Evolutionary conservation across 2,329 filamentous ascomycete genomes (phyloP).

Genomic region (Fusarium cyanostomum): DNA sequence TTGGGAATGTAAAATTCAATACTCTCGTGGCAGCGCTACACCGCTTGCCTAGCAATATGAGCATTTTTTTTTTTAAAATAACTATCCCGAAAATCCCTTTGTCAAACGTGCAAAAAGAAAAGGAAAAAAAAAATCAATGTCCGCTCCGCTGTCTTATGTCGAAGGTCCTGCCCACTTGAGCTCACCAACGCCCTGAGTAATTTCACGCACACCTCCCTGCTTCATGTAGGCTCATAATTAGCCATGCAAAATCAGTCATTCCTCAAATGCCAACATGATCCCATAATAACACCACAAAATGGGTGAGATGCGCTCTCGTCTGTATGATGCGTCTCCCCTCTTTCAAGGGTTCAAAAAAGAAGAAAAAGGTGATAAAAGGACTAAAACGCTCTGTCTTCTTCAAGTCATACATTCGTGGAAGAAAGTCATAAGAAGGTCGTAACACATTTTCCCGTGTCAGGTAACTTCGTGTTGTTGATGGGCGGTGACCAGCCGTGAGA

Average conservation of each 20-base stretch:
- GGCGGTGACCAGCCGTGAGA: conserved; percentile 48
- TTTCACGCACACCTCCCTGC: conserved; percentile 38
- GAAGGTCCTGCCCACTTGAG: conserved; percentile 45
- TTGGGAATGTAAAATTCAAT: conserved; percentile 29
- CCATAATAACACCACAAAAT: conserved; percentile 41
- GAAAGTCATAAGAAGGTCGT: conserved; percentile 52
- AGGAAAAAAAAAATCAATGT: conserved; percentile 32
- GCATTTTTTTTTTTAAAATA: conserved; percentile 42
- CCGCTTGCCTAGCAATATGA: conserved; percentile 39
- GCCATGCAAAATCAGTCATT: conserved; percentile 43
- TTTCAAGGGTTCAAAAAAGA: conserved; percentile 24
- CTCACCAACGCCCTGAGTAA: conserved; percentile 44
- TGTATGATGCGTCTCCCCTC: conserved; percentile 37
- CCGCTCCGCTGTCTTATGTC: conserved; percentile 35
- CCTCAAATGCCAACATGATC: conserved; percentile 46
- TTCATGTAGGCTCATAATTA: conserved; percentile 37
- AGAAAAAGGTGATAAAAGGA: conserved; percentile 43
- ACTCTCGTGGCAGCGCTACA: conserved; percentile 38
- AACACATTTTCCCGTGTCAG: conserved; percentile 48
- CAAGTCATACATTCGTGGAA: conserved; percentile 55
- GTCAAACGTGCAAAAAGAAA: conserved; percentile 38
- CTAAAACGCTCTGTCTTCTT: conserved; percentile 49
- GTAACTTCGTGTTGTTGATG: conserved; percentile 45
- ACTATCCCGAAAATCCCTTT: conserved; percentile 38
- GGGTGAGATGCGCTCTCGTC: conserved; percentile 37